Base-by-base conservation (phyloP, 2,329 filamentous ascomycete genomes). In the Aspergillus ruber region DNA sequence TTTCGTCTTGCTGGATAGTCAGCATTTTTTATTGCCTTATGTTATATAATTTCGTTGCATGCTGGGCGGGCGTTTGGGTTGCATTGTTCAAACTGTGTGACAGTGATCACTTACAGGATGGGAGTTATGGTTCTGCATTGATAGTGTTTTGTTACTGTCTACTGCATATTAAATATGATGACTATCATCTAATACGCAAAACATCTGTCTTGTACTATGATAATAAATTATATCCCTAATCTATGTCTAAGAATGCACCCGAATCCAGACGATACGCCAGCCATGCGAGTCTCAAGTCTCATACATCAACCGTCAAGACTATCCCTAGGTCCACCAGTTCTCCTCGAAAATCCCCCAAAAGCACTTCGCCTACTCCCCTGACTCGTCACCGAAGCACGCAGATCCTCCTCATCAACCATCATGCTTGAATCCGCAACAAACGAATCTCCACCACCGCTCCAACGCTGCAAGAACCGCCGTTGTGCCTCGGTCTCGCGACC, bases 271-370 rank as follows among this genome's bases (percentile, higher is more conserved):
- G 4, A 27, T 25, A 42, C 23, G 40, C 40, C 40, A 17, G 18
- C n/a, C 20, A 42, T 25, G 40, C 20, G 7, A 35, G 8, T 18
- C 5, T 10, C 25, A 29, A 12, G 25, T 12, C 25, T 29, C 25
- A 29, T 17, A 42, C 32, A 45, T 6, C 9, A 17, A 55, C 48
- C 67, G 53, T 82, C 80, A 46, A 84, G 70, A 55, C 80, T 83
- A 58, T 74, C 69, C 47, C 75, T 65, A 13, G 72, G 68, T 7
- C 61, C 62, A 53, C 72, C 66, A 20, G 57, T 56, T 43, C 69
- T 70, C 33, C 68, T 65, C 29, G 71, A 65, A 47, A 75, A 66
- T 43, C 68, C 58, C 15, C 67, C 63, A 55, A 67, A 65, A 5
- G 66, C 53, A 52, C 60, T 65, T 41, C 49, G 59, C 40, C 55